Evolutionary conservation across 2,329 filamentous ascomycete species (phyloP).

Genomic region (Gaeumannomyces sp.): DNA sequence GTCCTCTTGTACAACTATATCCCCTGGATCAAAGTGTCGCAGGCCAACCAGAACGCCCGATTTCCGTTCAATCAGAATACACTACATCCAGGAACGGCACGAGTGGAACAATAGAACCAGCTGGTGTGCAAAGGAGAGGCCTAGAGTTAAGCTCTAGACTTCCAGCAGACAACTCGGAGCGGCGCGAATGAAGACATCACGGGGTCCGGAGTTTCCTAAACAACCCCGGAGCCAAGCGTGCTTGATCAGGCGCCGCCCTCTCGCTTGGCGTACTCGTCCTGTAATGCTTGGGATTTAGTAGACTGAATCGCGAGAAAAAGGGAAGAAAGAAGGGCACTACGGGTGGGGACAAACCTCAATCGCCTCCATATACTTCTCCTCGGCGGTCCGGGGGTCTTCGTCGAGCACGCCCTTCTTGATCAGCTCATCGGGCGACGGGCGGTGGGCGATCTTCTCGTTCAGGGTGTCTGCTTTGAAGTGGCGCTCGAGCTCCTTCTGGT

Average conservation of each 20-base stretch:
- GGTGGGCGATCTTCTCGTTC: conserved; percentile 77
- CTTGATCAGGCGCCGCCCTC: conserved; percentile 48
- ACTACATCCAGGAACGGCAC: neutral
- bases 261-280: conserved; percentile 54
- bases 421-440: conserved; percentile 70
- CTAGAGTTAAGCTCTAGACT: neutral
- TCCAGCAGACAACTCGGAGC: neutral
- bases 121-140: neutral
- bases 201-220: no score
- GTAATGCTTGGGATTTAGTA: conserved; percentile 25
- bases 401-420: conserved; percentile 74
- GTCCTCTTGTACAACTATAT: neutral
- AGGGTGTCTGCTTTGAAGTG: conserved; percentile 83
- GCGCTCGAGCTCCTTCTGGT: conserved; percentile 78
- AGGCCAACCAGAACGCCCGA: neutral
- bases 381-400: conserved; percentile 55
- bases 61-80: neutral
- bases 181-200: neutral
- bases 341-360: conserved; percentile 36
- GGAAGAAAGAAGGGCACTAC: neutral
- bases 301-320: neutral
- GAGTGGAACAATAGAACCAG: neutral
- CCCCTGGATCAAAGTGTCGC: neutral
- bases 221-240: neutral
- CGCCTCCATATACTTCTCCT: conserved; percentile 52